Percentiles rank a stretch among this genome's conserved stretches.
Evolutionary conservation across 1,139 yeast species (phyloP).

Genomic region (Pichia inconspicua): DNA sequence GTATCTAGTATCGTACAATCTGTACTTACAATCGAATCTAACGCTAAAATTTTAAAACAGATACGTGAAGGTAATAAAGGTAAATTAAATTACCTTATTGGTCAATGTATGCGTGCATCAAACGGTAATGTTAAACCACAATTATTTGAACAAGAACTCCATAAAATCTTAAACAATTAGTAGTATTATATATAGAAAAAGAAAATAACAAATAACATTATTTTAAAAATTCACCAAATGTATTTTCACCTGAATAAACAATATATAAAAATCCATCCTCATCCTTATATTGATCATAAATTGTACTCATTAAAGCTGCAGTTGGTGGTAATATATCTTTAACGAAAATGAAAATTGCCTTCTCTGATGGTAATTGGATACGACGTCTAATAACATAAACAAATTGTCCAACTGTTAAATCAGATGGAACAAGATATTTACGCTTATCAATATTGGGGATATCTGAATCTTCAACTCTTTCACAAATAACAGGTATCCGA

Average conservation of each 20-base stretch:
- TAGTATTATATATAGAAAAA: constrained; percentile 4
- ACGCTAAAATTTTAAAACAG: constrained; percentile 51
- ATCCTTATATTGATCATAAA: constrained; percentile 94
- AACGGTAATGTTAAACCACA: constrained; percentile 59
- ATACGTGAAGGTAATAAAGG: constrained; percentile 50
- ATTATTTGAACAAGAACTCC: constrained; percentile 38
- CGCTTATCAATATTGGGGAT: constrained; percentile 95
- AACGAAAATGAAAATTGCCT: constrained; percentile 94
- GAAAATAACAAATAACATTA: constrained; percentile 6
- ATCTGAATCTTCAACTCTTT: constrained; percentile 94
- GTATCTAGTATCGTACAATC: constrained; percentile 38
- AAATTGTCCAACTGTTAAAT: constrained; percentile 94
- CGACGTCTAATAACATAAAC: constrained; percentile 95
- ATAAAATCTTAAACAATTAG: neutral
- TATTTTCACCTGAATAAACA: constrained; percentile 81
- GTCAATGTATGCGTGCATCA: constrained; percentile 73
- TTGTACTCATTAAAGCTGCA: constrained; percentile 90
- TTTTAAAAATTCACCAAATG: constrained; percentile 47
- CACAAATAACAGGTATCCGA: constrained; percentile 95
- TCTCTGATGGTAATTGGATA: constrained; percentile 90
- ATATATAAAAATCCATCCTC: constrained; percentile 95
- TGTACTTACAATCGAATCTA: constrained; percentile 26
- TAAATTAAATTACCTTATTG: constrained; percentile 69
- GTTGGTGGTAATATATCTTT: constrained; percentile 97
- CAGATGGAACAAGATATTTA: constrained; percentile 93